Evolutionary conservation across 345 rosid genomes (phyloP).

Genomic region (Eucalyptus marginata): DNA sequence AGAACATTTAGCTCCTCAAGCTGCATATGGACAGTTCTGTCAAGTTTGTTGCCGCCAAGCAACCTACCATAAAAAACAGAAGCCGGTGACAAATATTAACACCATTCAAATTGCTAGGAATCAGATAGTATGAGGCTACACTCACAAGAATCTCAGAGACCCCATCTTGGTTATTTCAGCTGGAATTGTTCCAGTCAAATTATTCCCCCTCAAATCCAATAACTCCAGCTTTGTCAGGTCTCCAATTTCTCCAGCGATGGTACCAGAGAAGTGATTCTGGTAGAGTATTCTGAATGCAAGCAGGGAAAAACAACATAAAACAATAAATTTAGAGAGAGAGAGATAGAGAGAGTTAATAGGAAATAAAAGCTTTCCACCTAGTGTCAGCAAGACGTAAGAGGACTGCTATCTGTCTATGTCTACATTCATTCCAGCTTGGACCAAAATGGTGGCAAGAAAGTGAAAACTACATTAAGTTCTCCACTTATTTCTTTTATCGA

Average conservation of each 20-base stretch:
- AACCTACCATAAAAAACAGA: slow-evolving; percentile 30
- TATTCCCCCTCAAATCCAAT: slow-evolving; percentile 65
- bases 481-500: neutral
- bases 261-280: slow-evolving; percentile 49
- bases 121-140: neutral
- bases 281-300: slow-evolving; percentile 27
- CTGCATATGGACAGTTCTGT: slow-evolving; percentile 33
- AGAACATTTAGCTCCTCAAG: slow-evolving; percentile 41
- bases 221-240: slow-evolving; percentile 37
- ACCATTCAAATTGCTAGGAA: neutral
- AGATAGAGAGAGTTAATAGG: neutral
- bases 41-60: slow-evolving; percentile 57
- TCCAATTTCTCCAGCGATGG: slow-evolving; percentile 61
- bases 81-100: neutral
- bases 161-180: slow-evolving; percentile 24
- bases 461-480: neutral
- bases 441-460: neutral
- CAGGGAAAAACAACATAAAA: neutral
- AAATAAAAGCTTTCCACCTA: neutral
- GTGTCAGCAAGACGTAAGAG: neutral
- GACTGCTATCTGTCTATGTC: neutral
- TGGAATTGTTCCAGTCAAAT: slow-evolving; percentile 62
- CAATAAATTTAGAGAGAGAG: neutral
- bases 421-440: neutral
- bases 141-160: slow-evolving; percentile 67